Evolutionary conservation across 1,284 basidiomycete genomes (phyloP).

Genomic region (Ceratobasidium sp.): DNA sequence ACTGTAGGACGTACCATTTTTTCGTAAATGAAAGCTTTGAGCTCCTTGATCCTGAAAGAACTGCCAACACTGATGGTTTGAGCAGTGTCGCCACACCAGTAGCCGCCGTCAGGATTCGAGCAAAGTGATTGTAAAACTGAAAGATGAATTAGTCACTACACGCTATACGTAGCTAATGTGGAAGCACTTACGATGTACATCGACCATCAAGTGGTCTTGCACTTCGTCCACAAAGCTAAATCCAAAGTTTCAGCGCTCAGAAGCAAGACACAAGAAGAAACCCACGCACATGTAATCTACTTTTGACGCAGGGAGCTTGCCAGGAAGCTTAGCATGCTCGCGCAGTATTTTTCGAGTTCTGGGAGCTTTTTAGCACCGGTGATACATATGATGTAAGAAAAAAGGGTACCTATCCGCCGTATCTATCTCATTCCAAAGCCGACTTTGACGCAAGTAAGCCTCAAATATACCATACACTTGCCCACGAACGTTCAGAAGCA

Average conservation of each 20-base stretch:
- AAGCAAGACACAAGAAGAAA: conserved; percentile 5
- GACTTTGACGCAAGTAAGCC: conserved; percentile 63
- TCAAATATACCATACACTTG: conserved; percentile 67
- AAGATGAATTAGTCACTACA: background rate
- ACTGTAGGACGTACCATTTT: conserved; percentile 18
- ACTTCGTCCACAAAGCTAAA: background rate
- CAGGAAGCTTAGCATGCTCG: conserved; percentile 50
- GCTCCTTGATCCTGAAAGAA: conserved; percentile 74
- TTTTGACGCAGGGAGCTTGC: conserved; percentile 50
- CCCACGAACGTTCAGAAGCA: conserved; percentile 64
- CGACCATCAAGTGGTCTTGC: conserved; percentile 30
- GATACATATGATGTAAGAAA: background rate
- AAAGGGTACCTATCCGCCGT: conserved; percentile 66
- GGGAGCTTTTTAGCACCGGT: background rate
- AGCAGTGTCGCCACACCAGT: conserved; percentile 83
- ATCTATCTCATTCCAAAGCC: conserved; percentile 62
- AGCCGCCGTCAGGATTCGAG: conserved; percentile 70
- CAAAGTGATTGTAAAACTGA: conserved; percentile 70
- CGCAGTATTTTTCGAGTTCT: conserved; percentile 65
- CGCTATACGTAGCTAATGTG: background rate
- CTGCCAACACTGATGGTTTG: conserved; percentile 79
- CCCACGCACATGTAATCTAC: conserved; percentile 67
- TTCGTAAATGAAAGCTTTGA: conserved; percentile 68
- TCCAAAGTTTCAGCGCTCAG: background rate
- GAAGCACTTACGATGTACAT: conserved; percentile 3